Evolutionary conservation across 2,329 filamentous ascomycete species (phyloP).

Genomic region (Aspergillus felis): DNA sequence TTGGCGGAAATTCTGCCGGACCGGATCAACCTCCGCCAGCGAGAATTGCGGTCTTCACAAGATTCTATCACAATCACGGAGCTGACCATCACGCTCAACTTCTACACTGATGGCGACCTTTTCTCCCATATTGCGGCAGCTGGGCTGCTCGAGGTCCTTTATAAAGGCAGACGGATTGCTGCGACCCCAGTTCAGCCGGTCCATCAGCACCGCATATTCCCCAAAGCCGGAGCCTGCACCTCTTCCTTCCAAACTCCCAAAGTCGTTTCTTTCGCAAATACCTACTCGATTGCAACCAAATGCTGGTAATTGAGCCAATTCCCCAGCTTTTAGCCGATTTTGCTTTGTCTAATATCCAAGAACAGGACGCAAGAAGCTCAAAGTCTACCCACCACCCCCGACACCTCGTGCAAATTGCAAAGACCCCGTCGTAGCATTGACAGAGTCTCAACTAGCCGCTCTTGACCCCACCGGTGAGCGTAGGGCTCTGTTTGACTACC

Average conservation of each 20-base stretch:
- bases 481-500: conserved; percentile 70
- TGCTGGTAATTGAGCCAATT: conserved; percentile 26
- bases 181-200: conserved; percentile 47
- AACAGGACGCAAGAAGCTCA: conserved; percentile 47
- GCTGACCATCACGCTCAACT: conserved; percentile 7
- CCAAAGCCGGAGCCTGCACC: conserved; percentile 38
- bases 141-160: conserved; percentile 66
- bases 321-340: not conserved
- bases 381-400: conserved; percentile 49
- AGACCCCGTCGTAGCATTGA: conserved; percentile 66
- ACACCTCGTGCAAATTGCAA: conserved; percentile 37
- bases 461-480: conserved; percentile 85
- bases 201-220: conserved; percentile 49
- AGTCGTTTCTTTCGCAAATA: conserved; percentile 42
- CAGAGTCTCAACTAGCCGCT: conserved; percentile 62
- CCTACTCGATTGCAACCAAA: conserved; percentile 36
- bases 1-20: conserved; percentile 39
- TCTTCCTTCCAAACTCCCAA: conserved; percentile 40
- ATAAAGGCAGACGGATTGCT: conserved; percentile 52
- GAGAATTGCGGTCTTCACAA: conserved; percentile 15
- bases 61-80: conserved; percentile 8
- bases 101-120: conserved; percentile 58
- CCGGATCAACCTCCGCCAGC: conserved; percentile 25
- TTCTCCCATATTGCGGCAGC: conserved; percentile 58
- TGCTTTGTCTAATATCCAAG: not conserved